Evolutionary conservation across 768 basidiomycete genomes (phyloP), one percentile per base, ranked within the genome.

Genomic region (Kwoniella europaea): DNA sequence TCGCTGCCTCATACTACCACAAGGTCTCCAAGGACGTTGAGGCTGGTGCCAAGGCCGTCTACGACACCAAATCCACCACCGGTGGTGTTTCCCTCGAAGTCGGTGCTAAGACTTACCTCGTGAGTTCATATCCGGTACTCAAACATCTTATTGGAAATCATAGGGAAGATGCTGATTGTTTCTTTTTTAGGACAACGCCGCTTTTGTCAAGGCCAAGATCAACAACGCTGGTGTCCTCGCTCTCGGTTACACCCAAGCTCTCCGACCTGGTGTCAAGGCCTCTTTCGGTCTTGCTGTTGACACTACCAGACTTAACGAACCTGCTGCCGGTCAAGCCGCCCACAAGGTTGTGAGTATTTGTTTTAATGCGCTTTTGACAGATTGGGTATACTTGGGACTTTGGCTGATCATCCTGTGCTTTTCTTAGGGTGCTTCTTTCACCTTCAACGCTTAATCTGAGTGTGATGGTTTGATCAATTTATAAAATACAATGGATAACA

Each of bases 161-260:
- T 10, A 35, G 15, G 76, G 66, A 67, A 2, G 18, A 24, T 10
- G 46, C 27, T 24, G n/a, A 66, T 3, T 15, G 0, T 10, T 13
- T 59, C 16, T 61, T 90, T 90, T 90, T 86, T 90, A 95, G 73
- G 94, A 98, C 86, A 85, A 88, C 41, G 90, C 93, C 74, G 91
- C 94, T 10, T 98, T 92, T 82, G 88, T 98, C 86, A 98, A 99
- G 88, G 92, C 94, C 76, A 98, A 98, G 88, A 95, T 98, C 87
- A 98, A 98, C 90, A 96, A 95, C 86, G 84, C 89, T 69, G 95
- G 95, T 87, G 88, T 95, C 82, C 88, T 97, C 76, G 91, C 89
- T 79, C 90, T 96, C 75, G 91, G 81, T 89, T 92, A 82, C 72
- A 96, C 94, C 63, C 96, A 99, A 86, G 86, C 89, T 50, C 91